Conservation (phyloP, 1,139 yeast genomes). For the Taiozyma sp. region DNA sequence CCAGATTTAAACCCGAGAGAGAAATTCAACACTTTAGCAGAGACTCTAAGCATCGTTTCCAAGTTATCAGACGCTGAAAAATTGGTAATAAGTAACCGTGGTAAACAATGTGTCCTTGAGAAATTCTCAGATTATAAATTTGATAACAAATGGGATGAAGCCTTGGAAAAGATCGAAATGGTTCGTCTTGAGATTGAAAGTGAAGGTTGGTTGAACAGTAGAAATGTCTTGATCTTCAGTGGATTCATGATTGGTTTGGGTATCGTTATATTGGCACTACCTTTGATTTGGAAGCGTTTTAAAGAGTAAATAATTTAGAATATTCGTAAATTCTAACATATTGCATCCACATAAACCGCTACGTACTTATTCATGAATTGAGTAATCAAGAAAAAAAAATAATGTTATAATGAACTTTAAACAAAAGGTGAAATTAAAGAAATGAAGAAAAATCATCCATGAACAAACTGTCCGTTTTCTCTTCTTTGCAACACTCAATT, state of each 20-base stretch:
- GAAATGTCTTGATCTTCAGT: not conserved
- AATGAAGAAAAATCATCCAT: not conserved
- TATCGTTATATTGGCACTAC: not conserved
- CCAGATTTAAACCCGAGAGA: conserved; percentile 38
- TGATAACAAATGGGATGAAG: conserved; percentile 51
- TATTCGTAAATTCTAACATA: no score
- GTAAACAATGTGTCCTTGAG: conserved; percentile 43
- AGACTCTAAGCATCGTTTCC: conserved; percentile 40
- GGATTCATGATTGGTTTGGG: not conserved
- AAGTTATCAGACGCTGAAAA: conserved; percentile 33
- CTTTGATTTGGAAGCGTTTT: not conserved
- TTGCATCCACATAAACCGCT: not conserved
- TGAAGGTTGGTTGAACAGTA: not conserved
- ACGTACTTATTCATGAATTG: not conserved
- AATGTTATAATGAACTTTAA: not conserved
- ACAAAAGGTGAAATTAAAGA: not conserved
- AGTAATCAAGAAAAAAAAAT: no score
- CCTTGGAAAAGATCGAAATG: conserved; percentile 26
- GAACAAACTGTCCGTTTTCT: not conserved
- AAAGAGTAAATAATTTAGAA: not conserved
- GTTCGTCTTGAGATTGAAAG: not conserved
- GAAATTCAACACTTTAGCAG: conserved; percentile 35
- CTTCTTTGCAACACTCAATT: not conserved
- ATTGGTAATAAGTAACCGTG: conserved; percentile 44
- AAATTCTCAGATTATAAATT: conserved; percentile 72